A percentile compares a stretch with the other conserved stretches of the same genome.
Evolutionary conservation across 371 early-diverging fungal genomes (phyloP).

Genomic region (Gilbertella persicaria): DNA sequence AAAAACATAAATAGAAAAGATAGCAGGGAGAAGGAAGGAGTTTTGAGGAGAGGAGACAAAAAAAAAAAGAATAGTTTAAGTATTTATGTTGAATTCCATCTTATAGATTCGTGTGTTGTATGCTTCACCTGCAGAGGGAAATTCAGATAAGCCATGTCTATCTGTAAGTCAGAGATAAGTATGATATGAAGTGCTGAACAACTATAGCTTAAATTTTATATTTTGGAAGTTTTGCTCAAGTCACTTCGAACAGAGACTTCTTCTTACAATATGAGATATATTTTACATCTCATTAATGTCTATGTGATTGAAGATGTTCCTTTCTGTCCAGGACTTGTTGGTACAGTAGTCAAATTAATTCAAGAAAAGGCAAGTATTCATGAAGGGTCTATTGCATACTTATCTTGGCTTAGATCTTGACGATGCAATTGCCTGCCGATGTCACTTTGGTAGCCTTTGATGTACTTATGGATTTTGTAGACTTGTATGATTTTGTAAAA

Average conservation of each 20-base stretch:
- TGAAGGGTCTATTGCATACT: too few species aligned
- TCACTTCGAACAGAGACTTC: conserved; percentile 70
- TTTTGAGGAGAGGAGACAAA: neutral
- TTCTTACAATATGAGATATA: conserved; percentile 67
- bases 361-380: conserved; percentile 69
- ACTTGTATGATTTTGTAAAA: conserved; percentile 67
- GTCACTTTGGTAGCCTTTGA: conserved; percentile 74
- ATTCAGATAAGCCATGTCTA: conserved; percentile 41
- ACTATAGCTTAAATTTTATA: conserved; percentile 70
- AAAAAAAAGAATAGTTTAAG: neutral
- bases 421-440: conserved; percentile 66
- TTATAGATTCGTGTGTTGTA: conserved; percentile 60
- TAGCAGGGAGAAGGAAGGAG: neutral
- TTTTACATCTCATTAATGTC: conserved; percentile 71
- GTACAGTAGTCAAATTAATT: conserved; percentile 69
- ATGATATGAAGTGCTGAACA: too few species aligned
- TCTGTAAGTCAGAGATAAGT: conserved; percentile 27
- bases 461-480: conserved; percentile 65
- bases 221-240: conserved; percentile 67
- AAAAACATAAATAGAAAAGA: neutral
- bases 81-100: neutral
- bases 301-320: conserved; percentile 78
- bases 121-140: conserved; percentile 34
- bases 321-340: conserved; percentile 73
- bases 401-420: too few species aligned